phyloP scores from a whole-genome alignment of 129 eudicot genomes.

The Artemisia tridentata region DNA sequence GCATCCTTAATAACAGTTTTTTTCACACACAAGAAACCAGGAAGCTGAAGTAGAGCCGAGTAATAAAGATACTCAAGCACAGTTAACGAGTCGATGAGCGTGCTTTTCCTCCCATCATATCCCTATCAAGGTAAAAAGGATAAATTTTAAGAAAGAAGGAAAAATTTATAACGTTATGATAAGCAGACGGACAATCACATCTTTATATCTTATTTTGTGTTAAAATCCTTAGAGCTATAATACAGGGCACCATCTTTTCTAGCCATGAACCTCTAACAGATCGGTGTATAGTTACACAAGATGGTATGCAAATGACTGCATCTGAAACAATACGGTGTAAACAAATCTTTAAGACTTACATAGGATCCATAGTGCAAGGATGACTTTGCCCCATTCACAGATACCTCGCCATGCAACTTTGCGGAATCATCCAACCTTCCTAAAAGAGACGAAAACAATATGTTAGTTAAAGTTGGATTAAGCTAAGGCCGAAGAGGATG shows the following conservation, averaged over 20 bases:
- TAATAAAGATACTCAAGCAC: slow-evolving; percentile 83
- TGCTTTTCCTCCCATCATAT: slow-evolving; percentile 62
- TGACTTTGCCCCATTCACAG: slow-evolving; percentile 68
- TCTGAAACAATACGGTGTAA: neutral
- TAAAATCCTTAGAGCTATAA: neutral
- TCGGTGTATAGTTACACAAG: no score
- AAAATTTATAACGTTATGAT: neutral
- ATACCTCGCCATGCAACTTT: slow-evolving; percentile 73
- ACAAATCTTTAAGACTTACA: slow-evolving; percentile 46
- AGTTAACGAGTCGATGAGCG: slow-evolving; percentile 72
- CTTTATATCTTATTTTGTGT: neutral
- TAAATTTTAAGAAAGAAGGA: neutral
- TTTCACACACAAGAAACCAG: slow-evolving; percentile 73
- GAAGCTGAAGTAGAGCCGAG: slow-evolving; percentile 92
- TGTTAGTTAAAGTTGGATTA: slow-evolving; percentile 18
- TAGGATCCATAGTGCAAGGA: slow-evolving; percentile 74
- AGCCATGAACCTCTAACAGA: no score
- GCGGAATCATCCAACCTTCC: slow-evolving; percentile 87
- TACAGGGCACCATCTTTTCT: neutral
- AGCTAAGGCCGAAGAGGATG: neutral
- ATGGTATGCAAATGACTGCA: no score
- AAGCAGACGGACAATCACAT: neutral
- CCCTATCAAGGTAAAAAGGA: slow-evolving; percentile 31
- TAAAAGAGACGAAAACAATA: slow-evolving; percentile 30
- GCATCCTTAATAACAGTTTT: slow-evolving; percentile 82